Evolutionary conservation across 2,329 filamentous ascomycete genomes (phyloP).

Genomic region (Penicillium janthinellum): DNA sequence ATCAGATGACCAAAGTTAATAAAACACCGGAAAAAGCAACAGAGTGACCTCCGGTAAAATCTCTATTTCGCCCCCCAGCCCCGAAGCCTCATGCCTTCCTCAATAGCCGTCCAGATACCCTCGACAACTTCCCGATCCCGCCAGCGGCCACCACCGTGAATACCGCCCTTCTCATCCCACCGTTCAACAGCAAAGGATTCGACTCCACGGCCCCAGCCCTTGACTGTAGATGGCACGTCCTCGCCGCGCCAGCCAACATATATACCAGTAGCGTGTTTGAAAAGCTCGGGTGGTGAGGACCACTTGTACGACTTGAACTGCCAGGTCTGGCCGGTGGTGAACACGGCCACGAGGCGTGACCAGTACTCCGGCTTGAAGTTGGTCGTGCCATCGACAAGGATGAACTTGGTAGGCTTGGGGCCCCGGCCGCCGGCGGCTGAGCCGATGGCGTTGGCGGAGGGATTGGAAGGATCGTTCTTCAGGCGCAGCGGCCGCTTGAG

Average conservation of each 20-base stretch:
- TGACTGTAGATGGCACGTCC: slow-evolving; percentile 73
- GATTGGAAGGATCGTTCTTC: slow-evolving; percentile 38
- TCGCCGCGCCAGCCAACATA: slow-evolving; percentile 93
- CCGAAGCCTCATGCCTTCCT: slow-evolving; percentile 80
- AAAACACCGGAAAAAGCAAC: neutral
- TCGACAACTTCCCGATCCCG: slow-evolving; percentile 92
- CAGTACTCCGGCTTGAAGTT: slow-evolving; percentile 99
- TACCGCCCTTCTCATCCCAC: slow-evolving; percentile 60
- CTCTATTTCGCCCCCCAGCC: slow-evolving; percentile 64
- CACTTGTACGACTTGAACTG: slow-evolving; percentile 99
- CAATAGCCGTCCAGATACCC: slow-evolving; percentile 85
- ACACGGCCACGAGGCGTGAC: slow-evolving; percentile 91
- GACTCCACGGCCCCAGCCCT: slow-evolving; percentile 83
- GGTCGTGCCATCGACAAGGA: slow-evolving; percentile 88
- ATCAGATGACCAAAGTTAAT: neutral
- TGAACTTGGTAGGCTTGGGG: slow-evolving; percentile 79
- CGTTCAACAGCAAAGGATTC: slow-evolving; percentile 79
- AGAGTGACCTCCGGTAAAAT: neutral
- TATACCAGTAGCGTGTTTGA: slow-evolving; percentile 82
- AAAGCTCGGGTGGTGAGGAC: slow-evolving; percentile 83
- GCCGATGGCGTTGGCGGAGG: slow-evolving; percentile 21
- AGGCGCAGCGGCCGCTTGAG: slow-evolving; percentile 74
- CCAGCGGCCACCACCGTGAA: slow-evolving; percentile 58
- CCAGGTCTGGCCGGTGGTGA: slow-evolving; percentile 97
- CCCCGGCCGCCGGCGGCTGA: slow-evolving; percentile 58